Conservation (phyloP, 148 eudicot species). For the Simmondsia chinensis region DNA sequence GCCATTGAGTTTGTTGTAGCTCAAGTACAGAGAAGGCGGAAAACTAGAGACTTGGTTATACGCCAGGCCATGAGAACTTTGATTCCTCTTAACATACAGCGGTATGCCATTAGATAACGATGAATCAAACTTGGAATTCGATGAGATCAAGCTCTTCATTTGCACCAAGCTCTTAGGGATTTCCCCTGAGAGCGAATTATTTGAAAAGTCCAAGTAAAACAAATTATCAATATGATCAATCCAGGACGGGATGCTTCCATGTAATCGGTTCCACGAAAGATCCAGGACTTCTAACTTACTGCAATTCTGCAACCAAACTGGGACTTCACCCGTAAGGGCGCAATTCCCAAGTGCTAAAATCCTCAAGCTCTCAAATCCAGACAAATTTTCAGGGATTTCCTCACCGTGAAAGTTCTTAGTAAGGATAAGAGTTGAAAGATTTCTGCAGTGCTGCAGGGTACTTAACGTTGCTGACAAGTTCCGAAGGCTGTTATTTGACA, state of each 20-base stretch:
- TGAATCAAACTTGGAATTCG: slow-evolving; percentile 22
- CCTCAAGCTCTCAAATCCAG: slow-evolving; percentile 38
- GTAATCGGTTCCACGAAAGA: slow-evolving; percentile 74
- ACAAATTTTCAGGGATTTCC: slow-evolving; percentile 40
- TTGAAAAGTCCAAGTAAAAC: slow-evolving; percentile 80
- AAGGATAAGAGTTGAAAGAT: slow-evolving; percentile 63
- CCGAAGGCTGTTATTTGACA: slow-evolving; percentile 53
- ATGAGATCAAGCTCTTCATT: slow-evolving; percentile 44
- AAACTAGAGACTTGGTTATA: slow-evolving; percentile 82
- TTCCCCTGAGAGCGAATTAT: slow-evolving; percentile 69
- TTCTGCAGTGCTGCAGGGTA: slow-evolving; percentile 48
- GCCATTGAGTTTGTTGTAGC: slow-evolving; percentile 60
- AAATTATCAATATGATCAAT: slow-evolving; percentile 66
- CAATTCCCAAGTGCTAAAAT: slow-evolving; percentile 67
- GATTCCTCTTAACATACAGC: slow-evolving; percentile 70
- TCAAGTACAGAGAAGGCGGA: slow-evolving; percentile 68
- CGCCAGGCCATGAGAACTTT: slow-evolving; percentile 57
- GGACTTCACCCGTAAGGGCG: slow-evolving; percentile 54
- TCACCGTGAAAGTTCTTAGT: slow-evolving; percentile 66
- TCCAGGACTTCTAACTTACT: slow-evolving; percentile 60
- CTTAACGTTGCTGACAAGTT: slow-evolving; percentile 50
- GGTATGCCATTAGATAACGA: slow-evolving; percentile 47
- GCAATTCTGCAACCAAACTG: slow-evolving; percentile 53
- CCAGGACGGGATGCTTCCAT: slow-evolving; percentile 67
- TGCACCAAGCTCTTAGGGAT: slow-evolving; percentile 55